Evolutionary conservation across 352 stramenopile species (phyloP), one percentile per base, ranked within the genome.

Genomic region (Globisporangium polare): DNA sequence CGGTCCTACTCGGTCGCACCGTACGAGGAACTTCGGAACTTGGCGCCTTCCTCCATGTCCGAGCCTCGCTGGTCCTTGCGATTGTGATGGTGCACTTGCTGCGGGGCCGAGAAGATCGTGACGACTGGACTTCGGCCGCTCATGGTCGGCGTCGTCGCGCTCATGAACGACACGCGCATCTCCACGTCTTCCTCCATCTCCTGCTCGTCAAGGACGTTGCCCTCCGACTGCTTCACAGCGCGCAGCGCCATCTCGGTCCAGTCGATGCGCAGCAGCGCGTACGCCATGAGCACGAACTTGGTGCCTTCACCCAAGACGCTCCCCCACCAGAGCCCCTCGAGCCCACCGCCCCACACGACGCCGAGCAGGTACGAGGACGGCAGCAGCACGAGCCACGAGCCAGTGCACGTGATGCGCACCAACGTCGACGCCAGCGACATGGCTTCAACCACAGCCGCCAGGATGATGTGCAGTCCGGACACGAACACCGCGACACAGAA

Each of bases 351-450:
- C 55, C 74, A 76, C 8, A 73, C 66, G 60, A 93, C 69, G 15
- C 83, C 83, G 26, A 90, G 62, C 6, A 75, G 5, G 41, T 91
- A 91, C 42, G 81, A 87, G 1, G 66, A 61, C 1, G 83, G 83
- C 5, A 93, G 65, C 68, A 89, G 81, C 42, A 93, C 73, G 22
- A 88, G 55, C 83, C 83, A 93, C 17, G 81, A 91, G 17, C 81
- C 81, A 2, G 75, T 66, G 17, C 74, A 76, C 31, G 81, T 93
- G 69, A 91, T 90, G 17, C 65, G 64, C 46, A 91, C 79, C n/a
- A 91, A 68, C 12, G 78, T 90, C 24, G 79, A 83, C 5, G 81
- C 81, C 5, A 90, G 73, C 42, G 81, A 86, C 83, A 93, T 93
- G 53, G 81, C 83, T 67, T 90, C 81, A 49, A 93, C 79, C 22